Base-by-base conservation (phyloP, 179 eudicot species). In the Beta corolliflora region DNA sequence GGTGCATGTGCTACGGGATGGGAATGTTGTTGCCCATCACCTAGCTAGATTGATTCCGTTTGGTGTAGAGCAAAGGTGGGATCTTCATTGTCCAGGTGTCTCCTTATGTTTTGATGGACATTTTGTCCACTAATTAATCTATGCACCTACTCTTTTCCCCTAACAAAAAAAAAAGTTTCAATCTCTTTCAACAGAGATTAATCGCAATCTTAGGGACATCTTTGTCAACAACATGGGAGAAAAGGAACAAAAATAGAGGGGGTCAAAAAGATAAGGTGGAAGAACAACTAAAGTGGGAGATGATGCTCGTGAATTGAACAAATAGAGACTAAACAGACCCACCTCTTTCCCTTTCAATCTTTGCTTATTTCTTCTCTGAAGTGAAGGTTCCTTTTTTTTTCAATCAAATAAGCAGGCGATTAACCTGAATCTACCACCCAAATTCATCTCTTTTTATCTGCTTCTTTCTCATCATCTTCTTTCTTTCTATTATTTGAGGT, bases 221-320 rank as follows among this genome's bases (percentile, higher is more conserved):
- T 53, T 56, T 44, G 50, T 58, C 67, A 75, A 19, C 52, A 48
- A 5, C 9, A 48, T 5, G 52, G 41, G 41, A 36, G 41, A 36
- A 36, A 13, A 54, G 41, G 1, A 15, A 29, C 16, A 77, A 64
- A 77, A 7, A 5, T 1, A 36, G 7, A 18, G 36, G 53, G 44
- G 53, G 81, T 68, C 65, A 55, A 78, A 78, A 21, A 68, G 81
- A 58, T 56, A 71, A 70, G 46, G 81, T 70, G 76, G 67, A 79
- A 69, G 41, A 36, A 36, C 1, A 59, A 25, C 61, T 25, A 79
- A 70, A 29, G 12, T 36, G 19, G 11, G 15, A 25, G 7, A 8
- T 13, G 52, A 41, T 31, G 75, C 5, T 14, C 9, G 46, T 78
- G 75, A 41, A 19, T 8, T 7, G 6, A 46, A 72, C 60, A 14